A percentile compares a stretch with the other conserved stretches of the same genome.
phyloP scores from a whole-genome alignment of 176 grass and related monocot species.

The Avena insularis region DNA sequence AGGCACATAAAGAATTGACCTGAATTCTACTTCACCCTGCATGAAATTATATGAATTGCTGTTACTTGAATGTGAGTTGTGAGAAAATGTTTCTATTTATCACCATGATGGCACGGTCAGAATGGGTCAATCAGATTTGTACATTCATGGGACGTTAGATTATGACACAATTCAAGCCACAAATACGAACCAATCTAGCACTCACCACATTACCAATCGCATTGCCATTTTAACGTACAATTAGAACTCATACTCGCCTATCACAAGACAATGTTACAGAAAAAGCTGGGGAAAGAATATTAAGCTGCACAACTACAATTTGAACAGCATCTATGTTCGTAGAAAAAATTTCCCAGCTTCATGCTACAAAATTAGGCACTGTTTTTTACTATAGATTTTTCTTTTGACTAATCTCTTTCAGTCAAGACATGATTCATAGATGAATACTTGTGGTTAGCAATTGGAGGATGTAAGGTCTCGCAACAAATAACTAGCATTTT shows the following conservation, averaged over 20 bases:
- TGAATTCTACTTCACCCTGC: slow-evolving; percentile 98
- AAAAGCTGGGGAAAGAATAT: background rate
- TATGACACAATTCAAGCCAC: background rate
- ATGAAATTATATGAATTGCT: slow-evolving; percentile 34
- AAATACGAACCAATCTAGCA: background rate
- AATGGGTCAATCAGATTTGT: background rate
- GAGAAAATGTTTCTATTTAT: slow-evolving; percentile 11
- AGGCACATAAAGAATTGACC: slow-evolving; percentile 96
- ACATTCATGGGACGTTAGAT: background rate
- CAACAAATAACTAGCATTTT: background rate
- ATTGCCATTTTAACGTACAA: background rate
- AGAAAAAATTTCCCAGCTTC: background rate
- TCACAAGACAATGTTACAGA: background rate
- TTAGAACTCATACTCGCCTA: background rate
- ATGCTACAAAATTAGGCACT: slow-evolving; percentile 9
- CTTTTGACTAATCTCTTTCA: slow-evolving; percentile 14
- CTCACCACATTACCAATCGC: background rate
- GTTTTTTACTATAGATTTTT: background rate
- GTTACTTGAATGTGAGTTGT: slow-evolving; percentile 2
- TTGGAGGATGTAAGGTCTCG: background rate
- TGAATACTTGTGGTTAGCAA: background rate
- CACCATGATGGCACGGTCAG: background rate
- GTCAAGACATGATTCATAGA: background rate
- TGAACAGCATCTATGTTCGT: background rate
- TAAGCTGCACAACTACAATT: slow-evolving; percentile 6